Base-by-base conservation (phyloP, 129 eudicot genomes). In the Pulicaria dysenterica region DNA sequence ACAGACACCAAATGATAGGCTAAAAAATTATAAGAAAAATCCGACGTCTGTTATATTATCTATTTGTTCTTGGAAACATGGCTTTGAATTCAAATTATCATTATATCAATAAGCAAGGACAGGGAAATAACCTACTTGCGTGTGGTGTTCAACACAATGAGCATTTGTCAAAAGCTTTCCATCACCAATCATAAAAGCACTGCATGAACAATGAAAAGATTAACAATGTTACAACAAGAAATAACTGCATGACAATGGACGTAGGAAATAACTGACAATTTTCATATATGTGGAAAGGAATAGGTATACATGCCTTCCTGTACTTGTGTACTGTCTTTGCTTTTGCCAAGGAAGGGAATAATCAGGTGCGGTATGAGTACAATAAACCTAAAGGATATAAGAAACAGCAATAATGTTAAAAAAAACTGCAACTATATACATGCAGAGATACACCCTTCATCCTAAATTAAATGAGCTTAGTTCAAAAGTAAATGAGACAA, bases 261-360 rank as follows among this genome's bases (percentile, higher is more conserved):
- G 59, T 66, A 40, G 42, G 60, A 67, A 24, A 69, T 7, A 59
- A 73, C 58, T 45, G 41, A 9, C 45, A 65, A 12, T 48, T 46
- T 64, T 54, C 9, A 8, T 7, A 57, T 41, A 55, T 47, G 36
- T 43, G 48, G 24, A 37, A 57, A 83, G 72, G 57, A 61, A 55
- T 68, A 73, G 57, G 66, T 57, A 79, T 62, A 67, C 90, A 73
- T 90, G 82, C 98, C 98, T 94, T 74, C 98, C 98, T 41, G 98
- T 94, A 81, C 96, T 90, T 76, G 96, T 86, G 75, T 44, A 90
- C 54, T 94, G 98, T 64, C 96, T 80, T 84, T 90, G 96, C 77
- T 90, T 90, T 80, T 94, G 98, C 98, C 98, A 94, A 82, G 98
- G 98, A 56, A 94, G 98, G 45, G 92, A 85, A 83, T 90, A 94